Evolutionary conservation across 257 asterid species (phyloP), one percentile per base, ranked within the genome.

Genomic region (Vinca minor): DNA sequence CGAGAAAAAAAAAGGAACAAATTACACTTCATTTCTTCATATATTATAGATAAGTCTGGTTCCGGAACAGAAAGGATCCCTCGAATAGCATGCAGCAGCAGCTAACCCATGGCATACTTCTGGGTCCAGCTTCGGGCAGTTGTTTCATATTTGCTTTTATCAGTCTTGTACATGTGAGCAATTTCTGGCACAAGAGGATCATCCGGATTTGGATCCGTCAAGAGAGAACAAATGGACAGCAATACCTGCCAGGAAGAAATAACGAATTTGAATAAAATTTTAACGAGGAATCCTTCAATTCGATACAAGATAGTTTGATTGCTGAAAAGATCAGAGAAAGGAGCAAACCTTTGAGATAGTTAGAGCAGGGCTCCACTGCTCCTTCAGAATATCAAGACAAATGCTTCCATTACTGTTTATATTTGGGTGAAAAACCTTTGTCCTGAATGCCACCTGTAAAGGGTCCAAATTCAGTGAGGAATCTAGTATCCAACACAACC

Each of bases 331-430:
- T 53, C 23, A 55, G 61, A 17, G 25, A 60, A 2, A 20, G 42
- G 25, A 55, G 41, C 34, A 48, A n/a, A 77, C 83, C 83, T 65
- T 71, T 50, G 83, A 78, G 61, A 78, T 74, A 8, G 83, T 78
- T 54, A 78, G 79, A 35, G 79, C 83, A 57, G 83, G 83, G 70
- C 83, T 78, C 83, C 83, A 78, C 62, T 78, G 83, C 35, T 78
- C 83, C 73, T 78, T 74, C 65, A 78, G 61, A 64, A 74, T 71
- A 56, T 78, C 83, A 41, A 78, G 83, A 67, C 79, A 74, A 67
- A 78, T 78, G 63, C 79, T 78, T 20, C 83, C 83, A 29, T 74
- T 71, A 59, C 79, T 78, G 74, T 78, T 78, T 53, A 78, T 71
- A 52, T 78, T 78, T 0, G 83, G 83, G 59, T 78, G 83, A 58